Evolutionary conservation across 2,329 filamentous ascomycete species (phyloP), one percentile per base, ranked within the genome.

Genomic region (Waltergamsia citrina): DNA sequence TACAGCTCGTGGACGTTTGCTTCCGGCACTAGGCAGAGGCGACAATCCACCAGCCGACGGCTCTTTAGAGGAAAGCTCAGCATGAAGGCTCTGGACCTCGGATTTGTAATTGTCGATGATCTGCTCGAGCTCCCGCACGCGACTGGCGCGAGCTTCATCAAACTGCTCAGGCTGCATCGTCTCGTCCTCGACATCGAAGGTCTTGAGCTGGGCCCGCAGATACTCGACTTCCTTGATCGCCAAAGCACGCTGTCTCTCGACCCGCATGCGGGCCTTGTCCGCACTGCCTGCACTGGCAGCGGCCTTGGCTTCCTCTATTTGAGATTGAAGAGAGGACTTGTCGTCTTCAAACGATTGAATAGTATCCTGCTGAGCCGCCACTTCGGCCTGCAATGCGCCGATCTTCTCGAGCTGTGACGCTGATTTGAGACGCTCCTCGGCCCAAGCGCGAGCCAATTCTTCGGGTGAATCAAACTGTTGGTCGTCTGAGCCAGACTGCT

Each of bases 211-310:
- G 1, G 86, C 90, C 16, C 92, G 83, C 6, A 98, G 71, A 52
- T 94, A 94, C 45, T 95, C 88, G 1, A 92, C 85, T 53, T 98
- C 93, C 51, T 95, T 95, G 17, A 86, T 70, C 0, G 88, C 86
- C 7, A 98, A 70, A 1, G 72, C 75, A 38, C 85, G 83, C 52
- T 96, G 90, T 38, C 92, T 73, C 47, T 98, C 90, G 0, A 95
- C 63, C 21, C 92, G 75, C 34, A 82, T 64, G 28, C 78, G 79
- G 2, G 74, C 71, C 57, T 87, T 82, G 48, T 85, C 82, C 12
- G 67, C 63, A 15, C 62, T 68, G 2, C 59, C 50, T 5, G 65
- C 59, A 4, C 54, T 63, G 19, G 60, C 60, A 2, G 63, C 57
- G 4, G 62, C 57, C 48, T 79, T 84, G 10, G 81, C 58, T 42